These are phyloP conservation scores for Blastomyces emzantsi DNA, from an alignment of 2,329 filamentous ascomycete species.

Conservation along the genomic window DNA sequence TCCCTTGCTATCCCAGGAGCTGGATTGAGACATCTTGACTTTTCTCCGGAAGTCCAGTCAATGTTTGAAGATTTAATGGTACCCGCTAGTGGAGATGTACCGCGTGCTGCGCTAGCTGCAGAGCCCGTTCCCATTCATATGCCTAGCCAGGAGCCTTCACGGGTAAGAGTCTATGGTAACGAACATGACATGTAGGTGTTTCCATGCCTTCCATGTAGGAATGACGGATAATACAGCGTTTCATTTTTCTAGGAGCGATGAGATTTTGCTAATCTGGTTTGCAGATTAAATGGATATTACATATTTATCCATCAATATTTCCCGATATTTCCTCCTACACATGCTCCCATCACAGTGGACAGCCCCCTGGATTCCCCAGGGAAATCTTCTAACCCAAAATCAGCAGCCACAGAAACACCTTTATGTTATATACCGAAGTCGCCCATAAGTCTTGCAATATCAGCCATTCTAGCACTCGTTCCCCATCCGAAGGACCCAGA, in stretches of 20 bases:
- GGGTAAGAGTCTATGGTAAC: conserved; percentile 33
- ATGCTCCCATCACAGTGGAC: conserved; percentile 24
- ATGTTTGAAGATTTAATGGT: conserved; percentile 33
- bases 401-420: conserved; percentile 19
- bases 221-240: neutral
- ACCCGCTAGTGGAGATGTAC: conserved; percentile 19
- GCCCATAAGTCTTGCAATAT: conserved; percentile 38
- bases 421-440: conserved; percentile 33
- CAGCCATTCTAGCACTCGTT: conserved; percentile 35
- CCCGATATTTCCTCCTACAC: conserved; percentile 36
- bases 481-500: conserved; percentile 35
- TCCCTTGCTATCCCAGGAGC: conserved; percentile 33
- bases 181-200: conserved; percentile 34
- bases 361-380: conserved; percentile 27
- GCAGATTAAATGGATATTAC: conserved; percentile 39
- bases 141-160: conserved; percentile 19
- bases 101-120: conserved; percentile 24
- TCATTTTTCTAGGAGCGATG: neutral
- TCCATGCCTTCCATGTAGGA: neutral
- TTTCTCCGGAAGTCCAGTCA: conserved; percentile 28
- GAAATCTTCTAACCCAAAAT: conserved; percentile 24
- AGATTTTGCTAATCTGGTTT: conserved; percentile 14
- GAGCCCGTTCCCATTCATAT: conserved; percentile 23
- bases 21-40: conserved; percentile 34
- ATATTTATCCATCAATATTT: conserved; percentile 40